A percentile compares a stretch with the other conserved stretches of the same genome.
phyloP scores from a whole-genome alignment of 1,284 basidiomycete species.

The Papiliotrema laurentii region DNA sequence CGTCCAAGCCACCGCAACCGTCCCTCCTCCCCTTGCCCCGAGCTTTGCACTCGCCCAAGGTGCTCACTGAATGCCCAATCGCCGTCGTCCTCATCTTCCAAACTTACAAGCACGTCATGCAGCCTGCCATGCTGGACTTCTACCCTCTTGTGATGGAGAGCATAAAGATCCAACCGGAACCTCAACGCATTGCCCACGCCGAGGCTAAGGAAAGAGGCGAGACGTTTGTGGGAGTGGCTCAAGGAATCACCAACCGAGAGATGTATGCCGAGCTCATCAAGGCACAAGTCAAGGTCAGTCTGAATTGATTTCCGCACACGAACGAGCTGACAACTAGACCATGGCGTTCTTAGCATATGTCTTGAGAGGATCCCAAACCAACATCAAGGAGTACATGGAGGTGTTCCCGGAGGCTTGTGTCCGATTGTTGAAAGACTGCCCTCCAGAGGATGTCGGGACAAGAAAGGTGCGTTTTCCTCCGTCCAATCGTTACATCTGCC shows the following conservation, averaged over 20 bases:
- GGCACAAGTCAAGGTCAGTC: conserved; percentile 81
- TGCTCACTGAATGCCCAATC: conserved; percentile 90
- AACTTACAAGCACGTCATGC: conserved; percentile 63
- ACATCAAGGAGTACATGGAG: conserved; percentile 73
- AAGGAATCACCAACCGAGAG: conserved; percentile 65
- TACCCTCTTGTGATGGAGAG: conserved; percentile 68
- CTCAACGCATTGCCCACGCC: conserved; percentile 77
- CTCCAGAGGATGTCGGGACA: conserved; percentile 74
- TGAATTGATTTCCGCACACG: background rate
- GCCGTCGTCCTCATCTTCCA: conserved; percentile 90
- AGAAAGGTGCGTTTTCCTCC: conserved; percentile 58
- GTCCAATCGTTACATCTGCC: background rate
- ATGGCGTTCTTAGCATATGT: conserved; percentile 92
- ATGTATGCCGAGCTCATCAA: conserved; percentile 85
- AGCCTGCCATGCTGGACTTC: conserved; percentile 65
- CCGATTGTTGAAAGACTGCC: conserved; percentile 89
- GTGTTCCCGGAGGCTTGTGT: conserved; percentile 76
- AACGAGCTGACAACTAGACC: conserved; percentile 54
- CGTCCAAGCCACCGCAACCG: conserved; percentile 13
- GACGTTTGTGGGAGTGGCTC: conserved; percentile 81
- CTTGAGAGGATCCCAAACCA: conserved; percentile 66
- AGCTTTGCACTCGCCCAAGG: conserved; percentile 80
- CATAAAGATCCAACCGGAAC: conserved; percentile 75
- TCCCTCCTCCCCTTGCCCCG: conserved; percentile 24
- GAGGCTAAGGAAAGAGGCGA: conserved; percentile 71